A percentile compares a stretch with the other conserved stretches of the same genome.
Conservation (phyloP, 2,329 filamentous ascomycete genomes). For the Hypoxylon sp. region DNA sequence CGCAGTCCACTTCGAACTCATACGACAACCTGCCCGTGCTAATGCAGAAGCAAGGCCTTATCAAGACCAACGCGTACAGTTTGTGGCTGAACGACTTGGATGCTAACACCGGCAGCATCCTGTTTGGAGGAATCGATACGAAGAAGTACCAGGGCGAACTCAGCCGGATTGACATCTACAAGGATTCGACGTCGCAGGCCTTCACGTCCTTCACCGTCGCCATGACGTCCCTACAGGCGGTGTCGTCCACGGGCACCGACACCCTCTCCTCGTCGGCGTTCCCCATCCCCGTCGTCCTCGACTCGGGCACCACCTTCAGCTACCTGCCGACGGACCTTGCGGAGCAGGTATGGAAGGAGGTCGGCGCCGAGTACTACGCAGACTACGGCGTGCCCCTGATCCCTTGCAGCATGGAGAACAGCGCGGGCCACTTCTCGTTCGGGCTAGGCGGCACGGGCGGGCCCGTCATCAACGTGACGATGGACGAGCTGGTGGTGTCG, state of each 20-base stretch:
- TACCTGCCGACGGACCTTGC: conserved; percentile 75
- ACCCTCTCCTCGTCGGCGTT: conserved; percentile 56
- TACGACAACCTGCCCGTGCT: conserved; percentile 73
- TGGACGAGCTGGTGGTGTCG: conserved; percentile 68
- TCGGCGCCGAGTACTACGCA: conserved; percentile 61
- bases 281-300: conserved; percentile 73
- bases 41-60: conserved; percentile 71
- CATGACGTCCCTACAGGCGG: conserved; percentile 61
- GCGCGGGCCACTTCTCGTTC: conserved; percentile 65
- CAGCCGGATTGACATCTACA: conserved; percentile 69
- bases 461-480: conserved; percentile 62
- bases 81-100: conserved; percentile 73
- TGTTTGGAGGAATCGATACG: conserved; percentile 86
- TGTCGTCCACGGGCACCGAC: conserved; percentile 63
- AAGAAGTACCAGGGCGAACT: conserved; percentile 76
- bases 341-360: conserved; percentile 64
- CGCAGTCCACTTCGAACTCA: conserved; percentile 41
- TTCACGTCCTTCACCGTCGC: conserved; percentile 62
- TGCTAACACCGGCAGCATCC: conserved; percentile 74
- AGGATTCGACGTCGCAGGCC: conserved; percentile 52
- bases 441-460: conserved; percentile 62
- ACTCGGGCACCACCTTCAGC: conserved; percentile 79
- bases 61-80: conserved; percentile 76
- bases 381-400: conserved; percentile 58
- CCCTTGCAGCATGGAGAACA: conserved; percentile 61